Base-by-base conservation (phyloP, 192 early-diverging fungal species). In the Thamnidium elegans region DNA sequence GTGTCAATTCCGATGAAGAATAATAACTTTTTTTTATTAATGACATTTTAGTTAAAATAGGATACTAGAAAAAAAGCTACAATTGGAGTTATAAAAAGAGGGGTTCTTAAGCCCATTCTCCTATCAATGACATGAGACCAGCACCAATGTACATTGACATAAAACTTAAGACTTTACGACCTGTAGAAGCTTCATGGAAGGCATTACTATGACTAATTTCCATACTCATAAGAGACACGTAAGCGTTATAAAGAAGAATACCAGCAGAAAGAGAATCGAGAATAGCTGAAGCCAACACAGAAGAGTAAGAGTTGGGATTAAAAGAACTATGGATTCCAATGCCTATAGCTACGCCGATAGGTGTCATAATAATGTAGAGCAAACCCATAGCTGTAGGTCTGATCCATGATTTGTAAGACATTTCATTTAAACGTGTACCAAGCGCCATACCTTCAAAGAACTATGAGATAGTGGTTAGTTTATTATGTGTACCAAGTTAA, bases 211-310 rank as follows among this genome's bases (percentile, higher is more conserved):
- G 71, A 43, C 55, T 73, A 7, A 73, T 73, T 50, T 73, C 71
- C 17, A 85, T 79, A 20, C 84, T 86, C 46, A 93, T 79, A 26
- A 93, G 69, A 3, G 87, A 87, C 19, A 87, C 85, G 58, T 86
- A 84, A n/a, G 86, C 87, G 20, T 85, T 84, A 81, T 93, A 93
- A 3, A 92, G 32, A 36, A 94, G 70, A 43, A 93, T 92, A 59
- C 91, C 91, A n/a, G 89, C 87, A 11, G 87, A 84, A n/a, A 92
- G 69, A 36, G 87, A 81, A 69, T 94, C 88, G 23, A 92, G 71
- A 48, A 92, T 79, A 43, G 89, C 92, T 50, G 78, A 82, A 32
- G 81, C 63, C 1, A 90, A 77, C n/a, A 94, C 65, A 15, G 83
- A 69, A 3, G 79, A 63, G 7, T 79, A 75, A 47, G 84, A 85